Conservation (phyloP, 1,139 yeast species). For the Candida buenavistaensis region DNA sequence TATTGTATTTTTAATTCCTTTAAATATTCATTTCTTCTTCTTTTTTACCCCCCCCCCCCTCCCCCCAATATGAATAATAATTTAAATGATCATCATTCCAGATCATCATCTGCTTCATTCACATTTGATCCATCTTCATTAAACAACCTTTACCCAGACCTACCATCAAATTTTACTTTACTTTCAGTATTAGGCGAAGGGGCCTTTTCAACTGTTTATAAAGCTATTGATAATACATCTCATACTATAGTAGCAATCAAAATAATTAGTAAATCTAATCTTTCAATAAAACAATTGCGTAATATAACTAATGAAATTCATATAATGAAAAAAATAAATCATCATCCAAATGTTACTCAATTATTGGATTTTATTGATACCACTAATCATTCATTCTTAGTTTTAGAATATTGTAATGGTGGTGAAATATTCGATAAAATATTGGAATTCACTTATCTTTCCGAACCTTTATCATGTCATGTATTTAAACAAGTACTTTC, state of each 20-base stretch:
- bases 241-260: conserved; percentile 68
- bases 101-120: conserved; percentile 5
- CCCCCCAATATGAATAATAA: too few species aligned
- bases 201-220: conserved; percentile 85
- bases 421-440: conserved; percentile 96
- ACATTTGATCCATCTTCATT: conserved; percentile 12
- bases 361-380: conserved; percentile 63
- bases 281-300: conserved; percentile 48
- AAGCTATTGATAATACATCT: conserved; percentile 52
- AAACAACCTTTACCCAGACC: conserved; percentile 21
- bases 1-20: too few species aligned
- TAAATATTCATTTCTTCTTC: too few species aligned
- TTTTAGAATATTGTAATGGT: conserved; percentile 85
- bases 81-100: too few species aligned
- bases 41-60: too few species aligned
- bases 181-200: conserved; percentile 66
- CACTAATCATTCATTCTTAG: conserved; percentile 66
- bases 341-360: conserved; percentile 70
- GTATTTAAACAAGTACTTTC: conserved; percentile 81
- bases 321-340: conserved; percentile 67
- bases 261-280: conserved; percentile 70
- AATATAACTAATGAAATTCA: conserved; percentile 80
- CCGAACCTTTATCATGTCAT: conserved; percentile 83
- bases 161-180: conserved; percentile 26
- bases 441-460: conserved; percentile 85